These are phyloP conservation scores for Calamus simplicifolius DNA, from an alignment of 176 grass and related monocot species.

Conservation along the genomic window DNA sequence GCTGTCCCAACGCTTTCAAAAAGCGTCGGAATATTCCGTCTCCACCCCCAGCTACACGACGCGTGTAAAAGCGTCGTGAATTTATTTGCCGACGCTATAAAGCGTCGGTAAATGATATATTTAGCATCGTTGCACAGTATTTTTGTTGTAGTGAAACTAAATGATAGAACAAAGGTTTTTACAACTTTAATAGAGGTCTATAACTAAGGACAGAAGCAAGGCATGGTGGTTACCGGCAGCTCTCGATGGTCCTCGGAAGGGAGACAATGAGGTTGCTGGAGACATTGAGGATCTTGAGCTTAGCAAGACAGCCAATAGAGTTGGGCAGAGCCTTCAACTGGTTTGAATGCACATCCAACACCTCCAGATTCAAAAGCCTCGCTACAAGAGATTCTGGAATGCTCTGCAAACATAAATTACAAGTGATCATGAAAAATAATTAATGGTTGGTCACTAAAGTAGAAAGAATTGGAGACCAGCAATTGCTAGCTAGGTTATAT, in stretches of 20 bases:
- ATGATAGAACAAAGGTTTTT: too few relatives aligned
- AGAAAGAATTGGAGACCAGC: not conserved
- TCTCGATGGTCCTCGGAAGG: conserved; percentile 76
- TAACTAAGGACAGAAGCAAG: too few relatives aligned
- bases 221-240: conserved; percentile 45
- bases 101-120: too few relatives aligned
- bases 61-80: too few relatives aligned
- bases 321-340: conserved; percentile 83
- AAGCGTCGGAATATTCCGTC: too few relatives aligned
- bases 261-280: conserved; percentile 79
- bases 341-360: conserved; percentile 88
- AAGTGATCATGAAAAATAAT: not conserved
- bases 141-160: too few relatives aligned
- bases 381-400: conserved; percentile 91
- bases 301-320: conserved; percentile 93
- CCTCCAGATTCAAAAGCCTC: conserved; percentile 73
- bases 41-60: too few relatives aligned
- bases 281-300: conserved; percentile 86
- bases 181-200: too few relatives aligned
- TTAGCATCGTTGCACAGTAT: too few relatives aligned
- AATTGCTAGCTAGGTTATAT: not conserved
- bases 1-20: too few relatives aligned
- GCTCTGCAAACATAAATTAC: conserved; percentile 27
- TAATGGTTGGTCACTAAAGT: too few relatives aligned
- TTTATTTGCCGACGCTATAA: too few relatives aligned